Conservation (phyloP, 768 basidiomycete genomes). For the Lactarius sp. region DNA sequence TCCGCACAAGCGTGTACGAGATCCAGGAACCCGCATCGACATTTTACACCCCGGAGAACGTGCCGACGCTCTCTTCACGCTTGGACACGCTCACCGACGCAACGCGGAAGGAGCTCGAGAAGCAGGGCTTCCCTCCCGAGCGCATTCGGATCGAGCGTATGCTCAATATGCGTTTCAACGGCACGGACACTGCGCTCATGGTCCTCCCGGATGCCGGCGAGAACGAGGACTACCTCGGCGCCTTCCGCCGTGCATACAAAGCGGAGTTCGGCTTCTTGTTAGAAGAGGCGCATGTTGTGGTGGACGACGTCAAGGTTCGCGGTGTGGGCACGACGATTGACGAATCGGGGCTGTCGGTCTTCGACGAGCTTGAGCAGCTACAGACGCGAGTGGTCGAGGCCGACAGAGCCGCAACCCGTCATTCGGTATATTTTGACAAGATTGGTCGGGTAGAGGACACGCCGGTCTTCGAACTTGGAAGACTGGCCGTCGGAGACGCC, state of each 20-base stretch:
- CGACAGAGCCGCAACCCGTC: constrained; percentile 45
- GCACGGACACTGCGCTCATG: constrained; percentile 92
- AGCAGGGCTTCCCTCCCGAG: constrained; percentile 75
- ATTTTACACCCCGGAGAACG: constrained; percentile 61
- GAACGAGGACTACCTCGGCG: constrained; percentile 67
- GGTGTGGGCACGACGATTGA: constrained; percentile 91
- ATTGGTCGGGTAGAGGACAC: constrained; percentile 71
- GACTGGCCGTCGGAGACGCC: constrained; percentile 61
- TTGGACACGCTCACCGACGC: constrained; percentile 62
- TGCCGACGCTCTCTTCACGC: constrained; percentile 50
- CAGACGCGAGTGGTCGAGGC: constrained; percentile 36
- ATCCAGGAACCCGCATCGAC: constrained; percentile 86
- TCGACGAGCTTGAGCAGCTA: constrained; percentile 61
- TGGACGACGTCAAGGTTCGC: constrained; percentile 90
- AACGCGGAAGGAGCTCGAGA: constrained; percentile 61
- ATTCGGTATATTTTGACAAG: constrained; percentile 80
- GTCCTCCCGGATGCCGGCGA: constrained; percentile 54
- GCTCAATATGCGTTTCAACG: constrained; percentile 91
- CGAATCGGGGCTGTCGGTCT: constrained; percentile 71
- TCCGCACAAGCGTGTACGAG: constrained; percentile 60
- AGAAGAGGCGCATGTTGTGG: constrained; percentile 75
- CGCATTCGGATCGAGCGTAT: constrained; percentile 74
- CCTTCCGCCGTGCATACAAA: constrained; percentile 78
- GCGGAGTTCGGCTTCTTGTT: constrained; percentile 89
- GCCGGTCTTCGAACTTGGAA: constrained; percentile 71